phyloP scores from a whole-genome alignment of 73 alveolate species.

The Tetrahymena elliotti region DNA sequence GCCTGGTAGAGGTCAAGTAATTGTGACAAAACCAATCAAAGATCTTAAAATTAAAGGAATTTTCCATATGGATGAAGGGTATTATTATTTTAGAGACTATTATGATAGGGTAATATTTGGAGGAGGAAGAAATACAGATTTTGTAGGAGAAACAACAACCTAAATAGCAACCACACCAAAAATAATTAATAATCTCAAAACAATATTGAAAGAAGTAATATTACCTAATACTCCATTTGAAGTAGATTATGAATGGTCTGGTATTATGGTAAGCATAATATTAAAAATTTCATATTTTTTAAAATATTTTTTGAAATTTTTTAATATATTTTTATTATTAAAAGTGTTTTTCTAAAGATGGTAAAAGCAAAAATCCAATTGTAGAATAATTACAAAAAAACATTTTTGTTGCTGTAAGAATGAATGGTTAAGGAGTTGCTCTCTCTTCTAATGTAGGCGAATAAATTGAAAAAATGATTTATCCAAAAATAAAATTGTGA shows the following conservation, averaged over 20 bases:
- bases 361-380: neutral
- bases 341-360: neutral
- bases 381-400: neutral
- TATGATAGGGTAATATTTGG: neutral
- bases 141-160: neutral
- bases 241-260: neutral
- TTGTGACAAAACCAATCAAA: neutral
- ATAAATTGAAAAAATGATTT: neutral
- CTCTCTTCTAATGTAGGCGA: neutral
- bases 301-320: neutral
- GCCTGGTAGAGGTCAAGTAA: neutral
- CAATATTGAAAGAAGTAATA: neutral
- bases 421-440: neutral
- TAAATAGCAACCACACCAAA: neutral
- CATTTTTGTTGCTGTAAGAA: neutral
- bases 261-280: neutral
- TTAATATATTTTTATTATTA: neutral
- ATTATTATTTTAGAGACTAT: neutral
- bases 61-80: neutral
- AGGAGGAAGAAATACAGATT: neutral
- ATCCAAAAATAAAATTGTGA: neutral
- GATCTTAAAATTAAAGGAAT: neutral
- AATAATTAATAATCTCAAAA: neutral
- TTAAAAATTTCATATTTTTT: neutral
- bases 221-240: neutral